Evolutionary conservation across 345 rosid species (phyloP), one percentile per base, ranked within the genome.

Genomic region (Salix arbutifolia): DNA sequence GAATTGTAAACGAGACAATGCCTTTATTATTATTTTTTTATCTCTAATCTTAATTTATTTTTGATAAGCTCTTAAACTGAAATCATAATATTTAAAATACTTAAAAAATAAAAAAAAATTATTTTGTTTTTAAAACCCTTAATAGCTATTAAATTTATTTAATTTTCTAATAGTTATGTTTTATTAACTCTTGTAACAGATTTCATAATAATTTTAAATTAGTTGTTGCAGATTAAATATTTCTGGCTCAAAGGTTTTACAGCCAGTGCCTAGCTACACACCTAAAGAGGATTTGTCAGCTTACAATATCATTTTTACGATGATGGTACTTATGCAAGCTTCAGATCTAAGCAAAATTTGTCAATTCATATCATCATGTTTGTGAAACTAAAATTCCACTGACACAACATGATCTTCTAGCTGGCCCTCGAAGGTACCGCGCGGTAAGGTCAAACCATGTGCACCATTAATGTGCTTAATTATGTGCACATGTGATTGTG

Each of bases 51-150:
- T 33, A 33, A 33, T 33, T 33, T 33, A 33, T 33, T 33, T 33
- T 33, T 0, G 0, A 5, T 33, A 33, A 0, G 1, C 0, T 33
- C 37, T 33, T 33, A 1, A 33, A 33, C 0, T 33, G 7, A 5
- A 33, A 33, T 33, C 6, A 33, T 33, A 31, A 33, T 33, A 5
- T 33, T 33, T 5, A 0, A 33, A 33, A 33, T 33, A 5, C 37
- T 0, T 5, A 6, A 33, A 33, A 33, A 33, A 4, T 33, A 33
- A 33, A n/a, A n/a, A n/a, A n/a, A n/a, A n/a, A n/a, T 33, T 33
- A 33, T 33, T 33, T 33, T 33, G 6, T 33, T 33, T 33, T 33
- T 33, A 33, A 33, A 33, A 33, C 37, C 5, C 37, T 4, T 33
- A 33, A 33, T 33, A 33, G 1, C 5, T 33, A 33, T 33, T 33